A percentile compares a stretch with the other conserved stretches of the same genome.
Evolutionary conservation across 1,139 yeast genomes (phyloP).

Genomic region (Debaryomyces subglobosus): DNA sequence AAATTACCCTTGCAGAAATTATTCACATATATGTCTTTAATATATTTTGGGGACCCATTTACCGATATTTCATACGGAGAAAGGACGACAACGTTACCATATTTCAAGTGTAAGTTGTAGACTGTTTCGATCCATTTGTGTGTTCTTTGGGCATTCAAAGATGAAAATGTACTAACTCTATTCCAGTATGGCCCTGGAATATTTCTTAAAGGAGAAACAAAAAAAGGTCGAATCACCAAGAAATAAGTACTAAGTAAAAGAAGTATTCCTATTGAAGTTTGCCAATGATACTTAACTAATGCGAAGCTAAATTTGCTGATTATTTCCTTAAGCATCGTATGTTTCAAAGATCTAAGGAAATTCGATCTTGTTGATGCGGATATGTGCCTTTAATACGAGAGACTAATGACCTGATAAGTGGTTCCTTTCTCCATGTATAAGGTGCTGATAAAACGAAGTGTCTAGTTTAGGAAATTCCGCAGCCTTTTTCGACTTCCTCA

Average conservation of each 20-base stretch:
- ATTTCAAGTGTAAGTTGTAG: slow-evolving; percentile 52
- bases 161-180: slow-evolving; percentile 47
- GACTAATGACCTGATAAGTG: no score
- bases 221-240: slow-evolving; percentile 47
- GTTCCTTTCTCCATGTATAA: no score
- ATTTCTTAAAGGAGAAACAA: slow-evolving; percentile 50
- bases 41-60: slow-evolving; percentile 48
- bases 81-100: slow-evolving; percentile 63
- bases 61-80: slow-evolving; percentile 67
- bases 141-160: slow-evolving; percentile 56
- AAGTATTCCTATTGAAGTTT: background rate
- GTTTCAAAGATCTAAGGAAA: no score
- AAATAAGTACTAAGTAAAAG: slow-evolving; percentile 23
- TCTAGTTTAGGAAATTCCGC: background rate
- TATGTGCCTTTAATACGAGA: no score
- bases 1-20: slow-evolving; percentile 63
- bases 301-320: background rate
- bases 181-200: slow-evolving; percentile 67
- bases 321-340: background rate
- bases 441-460: background rate
- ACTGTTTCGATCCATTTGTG: slow-evolving; percentile 55
- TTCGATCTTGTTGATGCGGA: no score
- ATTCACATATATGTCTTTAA: slow-evolving; percentile 58
- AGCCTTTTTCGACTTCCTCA: background rate
- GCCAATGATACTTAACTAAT: background rate